Evolutionary conservation across 305 asterid species (phyloP), one percentile per base, ranked within the genome.

Genomic region (Fraxinus xanthoxyloides): DNA sequence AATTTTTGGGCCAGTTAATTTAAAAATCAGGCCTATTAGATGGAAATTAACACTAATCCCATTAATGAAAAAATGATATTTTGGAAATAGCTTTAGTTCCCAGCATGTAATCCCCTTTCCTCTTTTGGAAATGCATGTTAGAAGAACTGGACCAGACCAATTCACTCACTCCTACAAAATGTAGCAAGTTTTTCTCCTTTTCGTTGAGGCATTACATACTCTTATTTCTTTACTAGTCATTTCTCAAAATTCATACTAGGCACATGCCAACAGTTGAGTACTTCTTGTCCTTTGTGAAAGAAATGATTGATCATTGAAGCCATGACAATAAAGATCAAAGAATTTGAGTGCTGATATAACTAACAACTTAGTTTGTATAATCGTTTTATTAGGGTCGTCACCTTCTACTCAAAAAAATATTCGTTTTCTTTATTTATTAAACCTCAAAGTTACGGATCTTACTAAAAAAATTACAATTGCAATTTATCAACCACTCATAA

Each of bases 191-290:
- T 48, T 85, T 61, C 17, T 69, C 59, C 80, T 65, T 82, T 82
- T 73, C 75, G n/a, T 56, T 74, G 56, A 61, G 70, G 65, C 83
- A 83, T 83, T 85, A 80, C 65, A 67, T 61, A 35, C 48, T 54
- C 38, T 85, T 34, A 35, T 82, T 21, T 63, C 34, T 3, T 24
- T 56, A 80, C 36, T 82, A 77, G 72, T 24, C 34, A 26, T 63
- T 24, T 63, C 32, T 63, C 7, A 28, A 82, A 75, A 51, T 56
- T 1, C 0, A 0, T 79, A 69, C 6, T 43, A 67, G 56, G n/a
- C 1, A 38, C 15, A 30, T 23, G 15, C 67, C 23, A 12, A 75
- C 40, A 38, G 77, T 40, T 63, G 80, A 17, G 51, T 26, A 46
- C 38, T 63, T 75, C 32, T 40, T 72, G 32, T 63, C n/a, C n/a